These are phyloP conservation scores for Monosporascus sp. DNA, from an alignment of 2,329 filamentous ascomycete genomes.

Conservation along the genomic window DNA sequence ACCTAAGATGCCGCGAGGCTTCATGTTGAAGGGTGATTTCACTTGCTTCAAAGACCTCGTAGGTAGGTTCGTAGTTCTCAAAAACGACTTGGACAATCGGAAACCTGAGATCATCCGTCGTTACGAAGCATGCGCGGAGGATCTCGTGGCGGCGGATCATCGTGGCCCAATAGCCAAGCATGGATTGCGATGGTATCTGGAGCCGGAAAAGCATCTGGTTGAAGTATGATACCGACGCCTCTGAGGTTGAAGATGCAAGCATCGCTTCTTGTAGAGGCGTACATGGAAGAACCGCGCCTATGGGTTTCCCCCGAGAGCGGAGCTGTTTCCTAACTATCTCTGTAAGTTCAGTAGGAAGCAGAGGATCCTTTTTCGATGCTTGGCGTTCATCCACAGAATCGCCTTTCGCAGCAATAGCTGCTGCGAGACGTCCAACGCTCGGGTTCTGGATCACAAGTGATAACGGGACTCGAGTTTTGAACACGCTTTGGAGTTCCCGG, in stretches of 20 bases:
- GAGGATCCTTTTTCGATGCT: neutral
- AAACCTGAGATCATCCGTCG: constrained; percentile 54
- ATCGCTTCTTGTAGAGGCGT: constrained; percentile 87
- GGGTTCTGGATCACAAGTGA: constrained; percentile 66
- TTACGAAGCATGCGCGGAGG: constrained; percentile 69
- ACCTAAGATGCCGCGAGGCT: constrained; percentile 30
- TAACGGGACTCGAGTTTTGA: constrained; percentile 52
- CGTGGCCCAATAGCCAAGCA: constrained; percentile 57
- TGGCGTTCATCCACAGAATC: neutral
- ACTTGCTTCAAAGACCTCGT: constrained; percentile 30
- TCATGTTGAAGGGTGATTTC: constrained; percentile 12
- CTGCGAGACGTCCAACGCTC: constrained; percentile 58
- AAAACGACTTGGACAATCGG: constrained; percentile 73
- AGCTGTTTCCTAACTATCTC: constrained; percentile 29
- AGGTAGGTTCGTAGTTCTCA: constrained; percentile 35
- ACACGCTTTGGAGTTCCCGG: constrained; percentile 44
- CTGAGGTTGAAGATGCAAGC: constrained; percentile 52
- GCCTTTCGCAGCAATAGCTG: constrained; percentile 17
- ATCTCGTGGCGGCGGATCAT: constrained; percentile 68
- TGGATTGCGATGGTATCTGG: constrained; percentile 37
- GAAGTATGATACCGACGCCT: constrained; percentile 54
- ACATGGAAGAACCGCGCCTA: constrained; percentile 67
- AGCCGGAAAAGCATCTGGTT: constrained; percentile 68
- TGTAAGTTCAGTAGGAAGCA: constrained; percentile 21
- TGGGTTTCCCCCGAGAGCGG: constrained; percentile 21